phyloP scores from a whole-genome alignment of 306 rosid genomes.

The Cicer yamashitae region DNA sequence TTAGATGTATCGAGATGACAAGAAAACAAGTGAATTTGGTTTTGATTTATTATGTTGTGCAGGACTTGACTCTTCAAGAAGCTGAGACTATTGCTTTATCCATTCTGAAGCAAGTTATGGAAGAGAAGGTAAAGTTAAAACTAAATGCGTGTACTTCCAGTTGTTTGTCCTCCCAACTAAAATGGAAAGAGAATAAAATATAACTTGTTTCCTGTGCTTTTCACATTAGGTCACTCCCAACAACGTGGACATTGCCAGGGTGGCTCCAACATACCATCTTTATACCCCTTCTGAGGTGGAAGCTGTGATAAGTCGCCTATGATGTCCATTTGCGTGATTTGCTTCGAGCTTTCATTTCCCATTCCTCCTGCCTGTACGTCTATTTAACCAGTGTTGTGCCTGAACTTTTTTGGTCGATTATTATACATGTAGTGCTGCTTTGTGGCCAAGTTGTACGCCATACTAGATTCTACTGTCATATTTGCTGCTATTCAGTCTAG shows the following conservation, averaged over 20 bases:
- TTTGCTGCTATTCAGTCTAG: constrained; percentile 41
- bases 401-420: constrained; percentile 18
- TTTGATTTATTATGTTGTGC: constrained; percentile 38
- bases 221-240: constrained; percentile 82
- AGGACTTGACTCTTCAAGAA: constrained; percentile 93
- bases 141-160: background rate
- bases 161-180: background rate
- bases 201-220: constrained; percentile 11
- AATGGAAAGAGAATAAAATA: constrained; percentile 1
- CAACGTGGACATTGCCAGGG: constrained; percentile 96
- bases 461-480: constrained; percentile 19
- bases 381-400: background rate
- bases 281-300: constrained; percentile 92
- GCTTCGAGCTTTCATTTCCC: constrained; percentile 26
- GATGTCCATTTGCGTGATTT: constrained; percentile 40
- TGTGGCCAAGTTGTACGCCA: constrained; percentile 31
- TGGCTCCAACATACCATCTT: constrained; percentile 82
- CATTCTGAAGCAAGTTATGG: constrained; percentile 98
- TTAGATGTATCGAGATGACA: constrained; percentile 15
- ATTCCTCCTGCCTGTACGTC: constrained; percentile 1
- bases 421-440: constrained; percentile 3
- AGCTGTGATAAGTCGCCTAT: constrained; percentile 88
- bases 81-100: constrained; percentile 97
- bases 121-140: constrained; percentile 81
- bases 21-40: constrained; percentile 34